Evolutionary conservation across 106 monocot genomes (phyloP), one percentile per base, ranked within the genome.

Genomic region (Dactylorhiza incarnata): DNA sequence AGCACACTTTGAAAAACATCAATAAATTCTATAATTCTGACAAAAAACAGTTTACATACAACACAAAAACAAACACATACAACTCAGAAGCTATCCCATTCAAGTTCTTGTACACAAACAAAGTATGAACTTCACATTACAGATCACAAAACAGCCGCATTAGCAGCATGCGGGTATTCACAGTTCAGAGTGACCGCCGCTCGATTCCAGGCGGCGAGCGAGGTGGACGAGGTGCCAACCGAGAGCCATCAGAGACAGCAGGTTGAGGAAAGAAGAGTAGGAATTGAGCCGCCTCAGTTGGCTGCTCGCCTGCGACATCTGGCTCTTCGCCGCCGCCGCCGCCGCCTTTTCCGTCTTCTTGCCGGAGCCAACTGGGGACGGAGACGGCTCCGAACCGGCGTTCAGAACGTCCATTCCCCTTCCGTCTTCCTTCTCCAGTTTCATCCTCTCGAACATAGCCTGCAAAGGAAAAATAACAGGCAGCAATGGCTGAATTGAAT

Each of bases 361-460:
- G 13, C 17, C 54, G 13, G 17, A 54, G 13, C 15, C 13, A 54
- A 54, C 15, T 11, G 55, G 2, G 2, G 54, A 4, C 54, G 54
- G 45, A 3, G 75, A 52, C 6, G 85, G 73, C 19, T 74, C 79
- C 4, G 15, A 48, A 23, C 77, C 62, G 56, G 76, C 69, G 46
- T 91, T 89, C 1, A 74, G 74, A 59, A 86, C 80, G 82, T 86
- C 91, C 7, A 75, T 68, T 16, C 91, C 88, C 54, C 89, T 79
- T 10, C 88, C 91, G 72, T 94, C 91, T 78, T 94, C 94, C 73
- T 89, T 91, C 83, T 94, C 94, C 65, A 91, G 51, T 78, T 89
- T 90, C 86, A 94, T 86, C 67, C 86, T 83, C 77, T 91, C 88
- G 20, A 89, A 88, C 91, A 94, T 88, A 3, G 77, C 85, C 88